These are phyloP conservation scores for Lactarius vividus DNA, from an alignment of 768 basidiomycete species.

Conservation along the genomic window DNA sequence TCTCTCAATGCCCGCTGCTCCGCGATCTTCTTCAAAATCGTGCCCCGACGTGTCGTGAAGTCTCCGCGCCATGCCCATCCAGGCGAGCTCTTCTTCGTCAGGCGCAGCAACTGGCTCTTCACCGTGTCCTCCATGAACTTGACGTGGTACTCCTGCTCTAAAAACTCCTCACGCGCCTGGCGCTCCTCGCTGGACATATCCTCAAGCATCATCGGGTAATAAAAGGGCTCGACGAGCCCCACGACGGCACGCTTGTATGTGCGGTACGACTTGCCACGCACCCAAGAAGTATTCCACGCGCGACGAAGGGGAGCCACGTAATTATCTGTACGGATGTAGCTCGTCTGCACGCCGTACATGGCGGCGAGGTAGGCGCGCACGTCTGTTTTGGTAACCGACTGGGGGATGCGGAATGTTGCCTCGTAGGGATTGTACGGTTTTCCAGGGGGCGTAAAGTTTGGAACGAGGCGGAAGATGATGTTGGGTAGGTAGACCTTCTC, in stretches of 20 bases:
- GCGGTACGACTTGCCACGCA: constrained; percentile 38
- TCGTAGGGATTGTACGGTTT: constrained; percentile 91
- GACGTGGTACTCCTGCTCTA: constrained; percentile 61
- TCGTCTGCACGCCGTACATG: constrained; percentile 85
- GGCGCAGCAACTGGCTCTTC: constrained; percentile 37
- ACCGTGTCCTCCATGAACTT: constrained; percentile 36
- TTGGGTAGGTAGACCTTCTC: constrained; percentile 90
- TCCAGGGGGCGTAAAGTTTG: constrained; percentile 74
- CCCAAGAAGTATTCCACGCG: constrained; percentile 29
- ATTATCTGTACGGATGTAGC: constrained; percentile 95
- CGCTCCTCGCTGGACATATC: constrained; percentile 67
- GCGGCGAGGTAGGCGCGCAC: constrained; percentile 80
- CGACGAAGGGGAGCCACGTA: constrained; percentile 59
- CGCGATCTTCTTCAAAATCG: constrained; percentile 51
- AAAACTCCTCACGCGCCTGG: constrained; percentile 53
- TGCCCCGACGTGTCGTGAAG: constrained; percentile 41
- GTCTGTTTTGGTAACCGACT: constrained; percentile 88
- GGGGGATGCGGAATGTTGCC: constrained; percentile 91
- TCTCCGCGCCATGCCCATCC: constrained; percentile 42
- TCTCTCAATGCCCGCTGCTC: constrained; percentile 45
- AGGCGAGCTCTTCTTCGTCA: constrained; percentile 38
- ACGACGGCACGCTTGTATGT: constrained; percentile 92
- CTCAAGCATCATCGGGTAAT: constrained; percentile 79
- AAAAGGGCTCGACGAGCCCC: constrained; percentile 89
- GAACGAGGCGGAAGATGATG: constrained; percentile 74